Base-by-base conservation (phyloP, 2,329 filamentous ascomycete species). In the Bipolaris oryzae region DNA sequence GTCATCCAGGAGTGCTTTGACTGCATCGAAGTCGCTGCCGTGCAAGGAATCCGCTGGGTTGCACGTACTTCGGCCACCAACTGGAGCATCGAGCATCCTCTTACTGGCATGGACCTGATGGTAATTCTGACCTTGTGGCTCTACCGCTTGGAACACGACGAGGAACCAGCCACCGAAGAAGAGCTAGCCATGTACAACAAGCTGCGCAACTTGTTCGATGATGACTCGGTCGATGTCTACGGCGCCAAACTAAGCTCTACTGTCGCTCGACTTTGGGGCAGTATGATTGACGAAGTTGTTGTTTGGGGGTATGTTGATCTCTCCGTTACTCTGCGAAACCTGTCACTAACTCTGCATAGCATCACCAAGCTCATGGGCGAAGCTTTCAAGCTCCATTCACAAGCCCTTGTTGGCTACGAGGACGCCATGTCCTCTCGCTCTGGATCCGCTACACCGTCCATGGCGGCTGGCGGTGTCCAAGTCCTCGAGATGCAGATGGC, bases 101-200 rank as follows among this genome's bases (percentile, higher is more conserved):
- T 99, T 56, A 97, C 93, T 73, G 94, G 94, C 61, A 87, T 99
- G 81, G 95, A 99, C 77, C 84, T 98, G 66, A 96, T 99, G 87
- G 95, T 98, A 76, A 95, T 97, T 69, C 88, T 99, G 68, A 97
- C 92, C 72, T 84, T 98, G 67, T 99, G 95, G 95, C 89, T 99
- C 70, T 98, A 97, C 82, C 92, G 93, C 80, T 89, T 99, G 82
- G 95, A 99, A 89, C 93, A 98, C 81, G 95, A 99, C 82, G 93
- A 96, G 64, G 94, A 98, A 81, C 88, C 89, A 23, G 90, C 91
- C 33, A 91, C 87, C 28, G 89, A 90, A 66, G 92, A 96, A 72
- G 92, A 96, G 78, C 79, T 90, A 69, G 84, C 82, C 77, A 96
- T 96, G 91, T 96, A 96, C 79, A 90, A 93, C 81, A 96, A 96